Conservation (phyloP, 768 basidiomycete genomes). For the Lyophyllum shimeji region DNA sequence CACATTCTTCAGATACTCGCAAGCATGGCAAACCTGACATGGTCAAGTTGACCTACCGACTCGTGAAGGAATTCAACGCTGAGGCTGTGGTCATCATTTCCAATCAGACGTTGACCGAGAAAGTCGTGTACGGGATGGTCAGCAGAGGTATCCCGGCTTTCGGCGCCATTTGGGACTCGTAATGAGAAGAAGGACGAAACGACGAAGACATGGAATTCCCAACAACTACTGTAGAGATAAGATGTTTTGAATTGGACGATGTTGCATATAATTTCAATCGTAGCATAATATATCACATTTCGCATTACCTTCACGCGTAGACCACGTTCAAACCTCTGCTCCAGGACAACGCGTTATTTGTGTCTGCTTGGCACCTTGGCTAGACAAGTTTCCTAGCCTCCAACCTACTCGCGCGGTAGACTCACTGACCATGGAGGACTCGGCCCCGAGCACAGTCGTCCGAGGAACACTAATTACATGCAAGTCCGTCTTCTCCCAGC, state of each 20-base stretch:
- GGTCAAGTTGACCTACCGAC: constrained; percentile 45
- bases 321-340: neutral
- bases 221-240: too few relatives aligned
- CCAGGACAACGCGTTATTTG: constrained; percentile 6
- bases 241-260: neutral
- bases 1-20: constrained; percentile 35
- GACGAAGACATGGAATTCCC: too few relatives aligned
- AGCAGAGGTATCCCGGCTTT: constrained; percentile 60
- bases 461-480: constrained; percentile 68
- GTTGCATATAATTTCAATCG: neutral
- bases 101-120: constrained; percentile 56
- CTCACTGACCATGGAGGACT: constrained; percentile 27
- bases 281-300: constrained; percentile 1
- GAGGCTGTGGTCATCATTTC: constrained; percentile 61
- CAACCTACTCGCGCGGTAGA: neutral
- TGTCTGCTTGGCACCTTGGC: constrained; percentile 4
- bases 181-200: neutral
- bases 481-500: constrained; percentile 63
- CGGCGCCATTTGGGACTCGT: constrained; percentile 58
- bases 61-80: constrained; percentile 47
- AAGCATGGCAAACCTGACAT: constrained; percentile 49
- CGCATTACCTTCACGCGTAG: neutral
- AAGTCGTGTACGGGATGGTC: constrained; percentile 62
- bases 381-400: neutral
- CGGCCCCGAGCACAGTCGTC: constrained; percentile 42